These are phyloP conservation scores for Didymella keratinophila DNA, from an alignment of 2,329 filamentous ascomycete genomes.

Conservation along the genomic window DNA sequence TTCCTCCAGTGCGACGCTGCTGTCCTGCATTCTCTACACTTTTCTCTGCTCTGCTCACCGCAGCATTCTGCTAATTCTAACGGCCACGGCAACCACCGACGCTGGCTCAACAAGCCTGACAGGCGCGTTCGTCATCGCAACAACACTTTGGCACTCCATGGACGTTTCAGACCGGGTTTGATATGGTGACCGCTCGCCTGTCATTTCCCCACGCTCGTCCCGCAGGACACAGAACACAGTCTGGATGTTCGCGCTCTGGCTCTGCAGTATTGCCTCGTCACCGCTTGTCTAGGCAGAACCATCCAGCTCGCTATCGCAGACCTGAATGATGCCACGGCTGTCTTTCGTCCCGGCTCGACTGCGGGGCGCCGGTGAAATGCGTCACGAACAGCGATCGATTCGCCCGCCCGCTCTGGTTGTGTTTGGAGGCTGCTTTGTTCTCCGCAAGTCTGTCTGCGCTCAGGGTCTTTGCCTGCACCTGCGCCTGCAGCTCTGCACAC, in stretches of 20 bases:
- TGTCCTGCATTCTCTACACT: slow-evolving; percentile 1
- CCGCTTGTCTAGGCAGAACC: slow-evolving; percentile 14
- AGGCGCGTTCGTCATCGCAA: slow-evolving; percentile 19
- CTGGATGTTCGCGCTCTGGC: neutral
- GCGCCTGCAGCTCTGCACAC: slow-evolving; percentile 11
- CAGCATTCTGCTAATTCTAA: neutral
- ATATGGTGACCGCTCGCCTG: slow-evolving; percentile 14
- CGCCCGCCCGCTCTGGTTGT: slow-evolving; percentile 11
- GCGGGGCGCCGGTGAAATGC: slow-evolving; percentile 24
- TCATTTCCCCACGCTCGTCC: slow-evolving; percentile 21
- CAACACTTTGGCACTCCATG: slow-evolving; percentile 3
- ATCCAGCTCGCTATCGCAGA: slow-evolving; percentile 3
- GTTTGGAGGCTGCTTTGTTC: slow-evolving; percentile 13
- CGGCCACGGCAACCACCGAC: slow-evolving; percentile 15
- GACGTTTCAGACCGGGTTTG: slow-evolving; percentile 16
- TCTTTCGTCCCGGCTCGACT: slow-evolving; percentile 10
- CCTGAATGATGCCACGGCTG: neutral
- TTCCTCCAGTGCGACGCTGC: slow-evolving; percentile 7
- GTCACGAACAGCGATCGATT: slow-evolving; percentile 17
- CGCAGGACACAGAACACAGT: slow-evolving; percentile 5
- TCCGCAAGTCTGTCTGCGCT: slow-evolving; percentile 1
- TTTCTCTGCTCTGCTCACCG: neutral
- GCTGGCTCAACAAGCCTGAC: slow-evolving; percentile 10
- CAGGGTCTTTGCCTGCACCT: slow-evolving; percentile 5
- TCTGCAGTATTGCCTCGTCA: slow-evolving; percentile 2